These are phyloP conservation scores for Auricularia auricula-judae DNA, from an alignment of 768 basidiomycete species.

Conservation along the genomic window DNA sequence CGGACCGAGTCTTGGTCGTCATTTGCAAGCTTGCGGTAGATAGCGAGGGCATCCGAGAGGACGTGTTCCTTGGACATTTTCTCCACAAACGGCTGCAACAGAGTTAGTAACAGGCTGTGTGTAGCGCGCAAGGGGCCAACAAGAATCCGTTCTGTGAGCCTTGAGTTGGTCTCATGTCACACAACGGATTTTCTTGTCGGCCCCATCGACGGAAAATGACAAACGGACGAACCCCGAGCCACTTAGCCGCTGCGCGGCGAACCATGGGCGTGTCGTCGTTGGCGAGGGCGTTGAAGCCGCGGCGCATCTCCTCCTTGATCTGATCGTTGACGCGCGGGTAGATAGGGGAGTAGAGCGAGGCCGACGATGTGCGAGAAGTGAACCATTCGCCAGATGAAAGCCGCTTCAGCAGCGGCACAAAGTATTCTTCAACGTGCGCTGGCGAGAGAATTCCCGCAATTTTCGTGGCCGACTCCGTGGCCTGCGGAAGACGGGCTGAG, in stretches of 20 bases:
- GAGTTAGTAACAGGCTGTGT: neutral
- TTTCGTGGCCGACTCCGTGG: constrained; percentile 91
- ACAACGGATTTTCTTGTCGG: no score
- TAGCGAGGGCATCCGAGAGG: constrained; percentile 74
- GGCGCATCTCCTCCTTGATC: constrained; percentile 80
- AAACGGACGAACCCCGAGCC: constrained; percentile 69
- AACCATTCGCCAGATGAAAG: constrained; percentile 96
- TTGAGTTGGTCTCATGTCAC: no score
- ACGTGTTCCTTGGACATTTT: constrained; percentile 73
- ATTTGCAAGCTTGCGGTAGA: constrained; percentile 86
- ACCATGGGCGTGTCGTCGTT: constrained; percentile 99
- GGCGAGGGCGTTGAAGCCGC: constrained; percentile 70
- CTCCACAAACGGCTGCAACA: constrained; percentile 59
- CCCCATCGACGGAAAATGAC: neutral
- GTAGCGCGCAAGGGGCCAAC: neutral
- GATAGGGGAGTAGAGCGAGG: constrained; percentile 83
- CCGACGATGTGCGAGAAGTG: constrained; percentile 92
- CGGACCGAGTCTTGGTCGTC: constrained; percentile 99
- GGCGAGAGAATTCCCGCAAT: constrained; percentile 68
- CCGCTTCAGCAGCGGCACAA: constrained; percentile 83
- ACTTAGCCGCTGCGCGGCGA: constrained; percentile 88
- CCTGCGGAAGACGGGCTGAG: constrained; percentile 34
- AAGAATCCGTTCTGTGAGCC: no score
- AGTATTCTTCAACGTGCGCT: constrained; percentile 75
- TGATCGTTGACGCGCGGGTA: constrained; percentile 67